phyloP scores from a whole-genome alignment of 2,329 filamentous ascomycete genomes.

The Venturiaceae sp. region DNA sequence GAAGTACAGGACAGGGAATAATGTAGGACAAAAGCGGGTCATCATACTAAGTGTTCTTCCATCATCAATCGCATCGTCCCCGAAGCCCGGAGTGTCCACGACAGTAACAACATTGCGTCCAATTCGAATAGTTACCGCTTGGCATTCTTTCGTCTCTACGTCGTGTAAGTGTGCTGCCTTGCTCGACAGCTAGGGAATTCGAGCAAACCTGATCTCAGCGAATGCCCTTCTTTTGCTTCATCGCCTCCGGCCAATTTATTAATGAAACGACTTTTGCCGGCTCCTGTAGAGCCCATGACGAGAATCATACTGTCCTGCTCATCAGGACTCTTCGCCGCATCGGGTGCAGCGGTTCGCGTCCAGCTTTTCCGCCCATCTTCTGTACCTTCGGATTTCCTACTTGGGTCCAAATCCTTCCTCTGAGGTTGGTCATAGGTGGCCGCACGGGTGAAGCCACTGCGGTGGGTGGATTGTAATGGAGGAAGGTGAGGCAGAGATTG shows the following conservation, averaged over 20 bases:
- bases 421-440: too few species aligned
- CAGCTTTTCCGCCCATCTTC: too few species aligned
- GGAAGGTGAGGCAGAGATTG: too few species aligned
- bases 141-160: conserved; percentile 7
- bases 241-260: conserved; percentile 14
- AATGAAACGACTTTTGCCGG: conserved; percentile 23
- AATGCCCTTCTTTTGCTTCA: conserved; percentile 9
- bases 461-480: too few species aligned
- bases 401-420: too few species aligned
- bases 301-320: conserved; percentile 14
- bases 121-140: conserved; percentile 11
- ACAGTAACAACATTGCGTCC: conserved; percentile 14
- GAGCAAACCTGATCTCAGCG: background rate
- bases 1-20: too few species aligned
- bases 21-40: too few species aligned
- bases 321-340: too few species aligned
- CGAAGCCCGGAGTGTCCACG: conserved; percentile 26
- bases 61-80: conserved; percentile 18
- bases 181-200: background rate
- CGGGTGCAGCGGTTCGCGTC: too few species aligned
- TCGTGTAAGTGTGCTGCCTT: background rate
- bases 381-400: too few species aligned
- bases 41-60: too few species aligned
- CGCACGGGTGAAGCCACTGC: too few species aligned
- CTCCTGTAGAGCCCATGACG: conserved; percentile 21